These are phyloP conservation scores for Fusarium concolor DNA, from an alignment of 2,329 filamentous ascomycete genomes.

Conservation along the genomic window DNA sequence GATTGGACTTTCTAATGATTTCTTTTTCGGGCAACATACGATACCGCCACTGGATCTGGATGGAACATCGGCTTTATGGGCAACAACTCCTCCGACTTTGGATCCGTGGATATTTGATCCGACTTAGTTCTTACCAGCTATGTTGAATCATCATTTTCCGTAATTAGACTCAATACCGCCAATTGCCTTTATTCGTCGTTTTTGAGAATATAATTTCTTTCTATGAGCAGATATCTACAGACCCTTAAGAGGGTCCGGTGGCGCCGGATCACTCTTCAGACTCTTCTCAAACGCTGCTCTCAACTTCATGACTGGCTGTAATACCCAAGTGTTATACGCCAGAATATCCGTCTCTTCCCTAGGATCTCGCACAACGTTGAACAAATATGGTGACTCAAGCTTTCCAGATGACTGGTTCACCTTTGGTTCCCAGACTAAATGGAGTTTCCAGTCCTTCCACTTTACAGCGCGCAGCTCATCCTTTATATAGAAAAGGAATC, in stretches of 20 bases:
- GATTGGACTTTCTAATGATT: not conserved
- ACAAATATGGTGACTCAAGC: conserved; percentile 51
- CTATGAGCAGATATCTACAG: not conserved
- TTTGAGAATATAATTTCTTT: too few species aligned
- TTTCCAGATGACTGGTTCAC: conserved; percentile 49
- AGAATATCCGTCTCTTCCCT: conserved; percentile 51
- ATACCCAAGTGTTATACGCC: conserved; percentile 50
- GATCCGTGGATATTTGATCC: conserved; percentile 17
- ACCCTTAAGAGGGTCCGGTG: conserved; percentile 48
- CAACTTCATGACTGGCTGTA: conserved; percentile 48
- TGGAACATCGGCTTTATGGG: not conserved
- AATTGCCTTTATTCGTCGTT: too few species aligned
- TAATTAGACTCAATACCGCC: too few species aligned
- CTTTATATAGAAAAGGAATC: conserved; percentile 52
- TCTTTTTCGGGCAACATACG: not conserved
- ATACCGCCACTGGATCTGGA: conserved; percentile 14
- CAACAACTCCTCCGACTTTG: not conserved
- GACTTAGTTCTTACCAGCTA: not conserved
- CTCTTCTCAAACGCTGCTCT: conserved; percentile 46
- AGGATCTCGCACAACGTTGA: conserved; percentile 48
- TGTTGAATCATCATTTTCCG: too few species aligned
- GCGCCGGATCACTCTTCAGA: conserved; percentile 47
- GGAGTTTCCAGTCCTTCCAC: conserved; percentile 53
- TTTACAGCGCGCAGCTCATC: conserved; percentile 51
- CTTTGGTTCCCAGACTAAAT: conserved; percentile 51